phyloP scores from a whole-genome alignment of 1,139 yeast species.

The Zygotorulaspora mrakii region DNA sequence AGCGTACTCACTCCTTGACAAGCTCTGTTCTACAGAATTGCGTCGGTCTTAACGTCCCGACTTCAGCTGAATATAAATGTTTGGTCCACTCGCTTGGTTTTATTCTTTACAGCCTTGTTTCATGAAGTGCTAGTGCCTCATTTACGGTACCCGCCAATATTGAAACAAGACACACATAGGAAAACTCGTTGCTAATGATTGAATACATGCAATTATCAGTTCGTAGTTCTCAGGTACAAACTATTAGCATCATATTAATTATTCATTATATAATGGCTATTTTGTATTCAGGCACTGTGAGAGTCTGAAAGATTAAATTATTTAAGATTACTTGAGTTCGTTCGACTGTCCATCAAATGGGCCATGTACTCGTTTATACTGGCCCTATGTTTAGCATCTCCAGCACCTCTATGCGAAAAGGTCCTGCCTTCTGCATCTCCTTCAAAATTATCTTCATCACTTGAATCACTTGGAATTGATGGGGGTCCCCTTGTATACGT shows the following conservation, averaged over 20 bases:
- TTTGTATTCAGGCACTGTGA: not conserved
- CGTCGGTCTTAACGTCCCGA: not conserved
- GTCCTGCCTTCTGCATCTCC: conserved; percentile 18
- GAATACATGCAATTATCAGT: too few species aligned
- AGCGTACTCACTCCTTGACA: conserved; percentile 12
- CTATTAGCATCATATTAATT: too few species aligned
- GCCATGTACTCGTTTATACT: conserved; percentile 32
- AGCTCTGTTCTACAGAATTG: conserved; percentile 11
- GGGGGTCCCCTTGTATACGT: conserved; percentile 35
- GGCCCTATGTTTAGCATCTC: conserved; percentile 17
- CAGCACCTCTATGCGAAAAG: conserved; percentile 14
- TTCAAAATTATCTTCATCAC: conserved; percentile 18
- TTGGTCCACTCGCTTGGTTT: too few species aligned
- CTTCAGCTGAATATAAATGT: too few species aligned
- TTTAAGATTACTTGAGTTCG: conserved; percentile 14
- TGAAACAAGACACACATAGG: conserved; percentile 3
- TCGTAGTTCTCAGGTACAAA: too few species aligned
- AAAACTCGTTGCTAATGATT: conserved; percentile 3
- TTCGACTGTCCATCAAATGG: conserved; percentile 25
- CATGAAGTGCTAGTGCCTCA: not conserved
- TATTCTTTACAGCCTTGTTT: not conserved
- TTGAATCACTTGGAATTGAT: conserved; percentile 29
- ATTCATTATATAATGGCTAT: too few species aligned
- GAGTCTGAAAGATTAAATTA: not conserved
- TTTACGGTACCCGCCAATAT: conserved; percentile 8